Conservation (phyloP, 371 early-diverging fungal species). For the Blakeslea trispora region DNA sequence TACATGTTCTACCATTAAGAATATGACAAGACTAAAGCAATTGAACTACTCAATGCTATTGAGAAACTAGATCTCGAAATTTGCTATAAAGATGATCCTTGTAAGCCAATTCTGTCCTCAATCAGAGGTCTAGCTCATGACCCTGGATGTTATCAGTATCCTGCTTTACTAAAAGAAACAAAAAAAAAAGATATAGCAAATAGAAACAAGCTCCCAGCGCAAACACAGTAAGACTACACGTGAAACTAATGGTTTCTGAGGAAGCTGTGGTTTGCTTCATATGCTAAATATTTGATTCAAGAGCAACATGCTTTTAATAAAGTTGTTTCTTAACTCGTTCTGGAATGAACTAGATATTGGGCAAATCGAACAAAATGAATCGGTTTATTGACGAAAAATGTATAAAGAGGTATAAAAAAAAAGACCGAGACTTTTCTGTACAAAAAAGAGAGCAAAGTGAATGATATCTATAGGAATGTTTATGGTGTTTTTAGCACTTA, state of each 20-base stretch:
- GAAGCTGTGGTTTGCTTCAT: background rate
- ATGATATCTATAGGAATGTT: background rate
- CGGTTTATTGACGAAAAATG: background rate
- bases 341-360: no score
- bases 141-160: conserved; percentile 14
- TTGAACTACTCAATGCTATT: conserved; percentile 20
- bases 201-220: conserved; percentile 9
- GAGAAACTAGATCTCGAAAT: conserved; percentile 22
- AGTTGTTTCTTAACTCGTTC: no score
- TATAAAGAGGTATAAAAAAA: background rate
- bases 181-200: conserved; percentile 9
- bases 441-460: background rate
- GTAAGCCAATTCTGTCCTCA: conserved; percentile 16
- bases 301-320: no score
- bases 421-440: background rate
- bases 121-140: conserved; percentile 9
- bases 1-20: conserved; percentile 21
- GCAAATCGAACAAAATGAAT: background rate
- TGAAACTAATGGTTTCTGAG: background rate
- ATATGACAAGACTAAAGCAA: conserved; percentile 23
- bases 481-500: conserved; percentile 8
- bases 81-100: conserved; percentile 21
- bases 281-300: no score
- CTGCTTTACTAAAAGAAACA: conserved; percentile 12
- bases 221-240: background rate